Conservation (phyloP, 2,329 filamentous ascomycete genomes). For the Dactylonectria estremocensis region DNA sequence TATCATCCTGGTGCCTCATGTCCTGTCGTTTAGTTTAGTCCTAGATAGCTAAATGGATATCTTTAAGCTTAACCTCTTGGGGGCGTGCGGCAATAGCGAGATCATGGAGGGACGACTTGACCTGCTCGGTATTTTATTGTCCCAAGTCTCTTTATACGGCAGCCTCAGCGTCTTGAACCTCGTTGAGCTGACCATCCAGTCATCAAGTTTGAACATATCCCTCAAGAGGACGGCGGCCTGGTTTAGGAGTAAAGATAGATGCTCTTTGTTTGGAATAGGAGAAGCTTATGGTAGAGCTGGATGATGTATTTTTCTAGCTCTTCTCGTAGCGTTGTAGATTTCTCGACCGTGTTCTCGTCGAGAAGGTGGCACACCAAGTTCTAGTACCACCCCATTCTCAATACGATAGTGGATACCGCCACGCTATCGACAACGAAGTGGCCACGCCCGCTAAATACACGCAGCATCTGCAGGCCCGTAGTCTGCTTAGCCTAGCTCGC, state of each 20-base stretch:
- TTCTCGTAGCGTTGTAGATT: constrained; percentile 36
- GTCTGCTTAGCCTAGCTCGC: too few relatives aligned
- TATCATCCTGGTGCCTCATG: constrained; percentile 20
- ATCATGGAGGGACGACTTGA: constrained; percentile 15
- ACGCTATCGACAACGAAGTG: too few relatives aligned
- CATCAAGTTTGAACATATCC: constrained; percentile 51
- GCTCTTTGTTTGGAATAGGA: constrained; percentile 60
- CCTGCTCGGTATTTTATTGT: constrained; percentile 33
- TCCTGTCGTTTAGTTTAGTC: constrained; percentile 24
- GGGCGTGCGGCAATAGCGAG: constrained; percentile 6
- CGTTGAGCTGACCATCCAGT: constrained; percentile 52
- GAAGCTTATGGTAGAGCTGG: constrained; percentile 57
- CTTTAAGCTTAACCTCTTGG: constrained; percentile 18
- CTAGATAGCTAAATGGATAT: constrained; percentile 25
- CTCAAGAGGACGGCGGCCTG: constrained; percentile 47
- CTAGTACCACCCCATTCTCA: constrained; percentile 59
- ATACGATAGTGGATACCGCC: too few relatives aligned
- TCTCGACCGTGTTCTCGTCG: constrained; percentile 32
- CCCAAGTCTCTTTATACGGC: constrained; percentile 21
- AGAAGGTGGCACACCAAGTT: constrained; percentile 50
- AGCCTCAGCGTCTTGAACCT: constrained; percentile 48
- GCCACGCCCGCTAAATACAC: too few relatives aligned
- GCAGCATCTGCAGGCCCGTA: too few relatives aligned
- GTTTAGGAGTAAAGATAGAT: constrained; percentile 54
- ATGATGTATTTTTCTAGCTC: constrained; percentile 51